Evolutionary conservation across 78 protist genomes (phyloP).

Genomic region (Dictyostelium firmibasis): DNA sequence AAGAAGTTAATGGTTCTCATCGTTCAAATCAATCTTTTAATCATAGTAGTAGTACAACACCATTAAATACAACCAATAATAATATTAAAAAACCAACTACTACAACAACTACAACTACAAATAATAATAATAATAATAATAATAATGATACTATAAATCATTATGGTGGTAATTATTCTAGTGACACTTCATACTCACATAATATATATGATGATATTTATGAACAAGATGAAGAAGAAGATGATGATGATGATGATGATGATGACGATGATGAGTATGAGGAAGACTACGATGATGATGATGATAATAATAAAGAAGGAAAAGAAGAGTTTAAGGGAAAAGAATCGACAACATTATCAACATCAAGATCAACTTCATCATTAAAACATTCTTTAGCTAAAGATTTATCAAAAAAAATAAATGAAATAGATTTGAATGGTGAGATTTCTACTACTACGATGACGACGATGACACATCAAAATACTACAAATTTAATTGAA

Average conservation of each 20-base stretch:
- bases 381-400: background rate
- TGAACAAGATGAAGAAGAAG: background rate
- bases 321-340: background rate
- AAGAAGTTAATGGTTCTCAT: background rate
- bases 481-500: background rate
- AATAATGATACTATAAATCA: background rate
- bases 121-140: background rate
- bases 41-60: background rate
- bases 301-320: background rate
- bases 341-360: background rate
- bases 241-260: background rate
- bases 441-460: background rate
- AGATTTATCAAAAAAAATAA: constrained; percentile 6
- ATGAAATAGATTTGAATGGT: background rate
- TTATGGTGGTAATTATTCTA: background rate
- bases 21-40: background rate
- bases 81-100: background rate
- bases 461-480: background rate
- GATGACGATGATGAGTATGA: background rate
- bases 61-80: background rate
- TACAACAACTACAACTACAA: background rate
- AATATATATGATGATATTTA: background rate
- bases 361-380: too few relatives aligned
- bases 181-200: background rate
- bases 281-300: background rate